Base-by-base conservation (phyloP, 148 eudicot species). In the Spergularia marina region DNA sequence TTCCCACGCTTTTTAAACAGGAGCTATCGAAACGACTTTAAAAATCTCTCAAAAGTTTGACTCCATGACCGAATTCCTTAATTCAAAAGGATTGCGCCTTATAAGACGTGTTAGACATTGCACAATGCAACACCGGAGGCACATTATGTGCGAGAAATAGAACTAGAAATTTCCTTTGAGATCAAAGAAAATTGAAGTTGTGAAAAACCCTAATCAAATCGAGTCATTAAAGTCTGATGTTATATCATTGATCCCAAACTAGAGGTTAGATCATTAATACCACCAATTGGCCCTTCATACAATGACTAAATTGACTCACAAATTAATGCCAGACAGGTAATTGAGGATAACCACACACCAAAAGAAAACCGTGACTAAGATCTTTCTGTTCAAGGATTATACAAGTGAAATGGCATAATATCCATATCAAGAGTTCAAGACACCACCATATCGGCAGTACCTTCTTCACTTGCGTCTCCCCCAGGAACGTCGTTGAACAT, bases 401-500 rank as follows among this genome's bases (percentile, higher is more conserved):
- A 49, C 25, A 12, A 2, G 36, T 60, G 36, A 49, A 6, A 49
- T 34, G 17, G 21, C 5, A 14, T 49, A 14, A 57, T 3, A 4
- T 44, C 36, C 7, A 59, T 13, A 41, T 83, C 75, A 85, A n/a
- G n/a, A n/a, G n/a, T n/a, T n/a, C n/a, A n/a, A 5, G 79, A 83
- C 56, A 84, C 76, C 56, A 84, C 76, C 87, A 85, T 85, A 52
- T 78, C 89, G 65, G 83, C 72, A 60, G 81, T 70, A 21, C 78
- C 89, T 40, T 86, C 94, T 76, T 82, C 90, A 2, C 80, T 86
- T 1, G 51, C 83, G 21, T 82, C 98, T 6, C 69, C 87, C 0
- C 84, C 85, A 41, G 89, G 86, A 20, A 83, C 87, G 51, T 92
- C 97, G 54, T 84, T 95, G 73, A 95, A 95, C 99, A 95, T 95